phyloP scores from a whole-genome alignment of 208 protist genomes.

The Wallacemonas sp. region DNA sequence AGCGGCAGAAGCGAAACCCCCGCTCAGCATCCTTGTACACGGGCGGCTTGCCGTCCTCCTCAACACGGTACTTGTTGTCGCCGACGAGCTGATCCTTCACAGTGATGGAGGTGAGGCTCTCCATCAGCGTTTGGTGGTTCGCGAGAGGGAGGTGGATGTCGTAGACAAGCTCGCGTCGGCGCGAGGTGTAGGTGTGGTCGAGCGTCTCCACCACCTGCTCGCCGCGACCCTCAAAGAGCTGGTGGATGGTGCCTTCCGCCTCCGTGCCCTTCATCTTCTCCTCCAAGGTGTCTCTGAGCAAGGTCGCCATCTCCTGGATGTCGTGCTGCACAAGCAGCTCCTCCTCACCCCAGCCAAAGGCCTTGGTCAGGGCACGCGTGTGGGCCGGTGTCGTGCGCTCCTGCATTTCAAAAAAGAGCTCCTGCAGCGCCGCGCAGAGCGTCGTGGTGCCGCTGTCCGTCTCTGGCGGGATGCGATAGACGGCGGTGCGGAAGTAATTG shows the following conservation, averaged over 20 bases:
- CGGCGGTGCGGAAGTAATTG: slow-evolving; percentile 81
- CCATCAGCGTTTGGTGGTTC: slow-evolving; percentile 56
- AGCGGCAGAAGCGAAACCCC: slow-evolving; percentile 72
- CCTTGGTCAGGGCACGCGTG: slow-evolving; percentile 82
- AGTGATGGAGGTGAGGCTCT: slow-evolving; percentile 72
- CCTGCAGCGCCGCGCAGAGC: slow-evolving; percentile 75
- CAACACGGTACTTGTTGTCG: slow-evolving; percentile 92
- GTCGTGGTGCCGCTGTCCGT: slow-evolving; percentile 10
- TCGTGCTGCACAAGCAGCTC: slow-evolving; percentile 91
- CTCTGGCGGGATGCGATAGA: slow-evolving; percentile 71
- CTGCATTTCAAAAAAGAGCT: slow-evolving; percentile 89
- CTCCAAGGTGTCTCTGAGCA: slow-evolving; percentile 89
- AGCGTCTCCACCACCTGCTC: slow-evolving; percentile 87
- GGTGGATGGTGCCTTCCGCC: slow-evolving; percentile 79
- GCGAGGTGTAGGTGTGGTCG: slow-evolving; percentile 73
- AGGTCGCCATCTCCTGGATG: slow-evolving; percentile 88
- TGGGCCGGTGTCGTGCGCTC: slow-evolving; percentile 56
- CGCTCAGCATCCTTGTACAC: slow-evolving; percentile 91
- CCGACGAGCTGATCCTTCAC: slow-evolving; percentile 83
- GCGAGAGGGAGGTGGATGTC: slow-evolving; percentile 89
- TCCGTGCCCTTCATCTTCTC: slow-evolving; percentile 90
- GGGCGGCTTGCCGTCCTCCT: slow-evolving; percentile 63
- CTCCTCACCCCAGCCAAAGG: slow-evolving; percentile 88
- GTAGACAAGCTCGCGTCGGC: slow-evolving; percentile 79
- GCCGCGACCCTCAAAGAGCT: slow-evolving; percentile 81